Conservation (phyloP, 768 basidiomycete genomes). For the Boletus rubescentipes region DNA sequence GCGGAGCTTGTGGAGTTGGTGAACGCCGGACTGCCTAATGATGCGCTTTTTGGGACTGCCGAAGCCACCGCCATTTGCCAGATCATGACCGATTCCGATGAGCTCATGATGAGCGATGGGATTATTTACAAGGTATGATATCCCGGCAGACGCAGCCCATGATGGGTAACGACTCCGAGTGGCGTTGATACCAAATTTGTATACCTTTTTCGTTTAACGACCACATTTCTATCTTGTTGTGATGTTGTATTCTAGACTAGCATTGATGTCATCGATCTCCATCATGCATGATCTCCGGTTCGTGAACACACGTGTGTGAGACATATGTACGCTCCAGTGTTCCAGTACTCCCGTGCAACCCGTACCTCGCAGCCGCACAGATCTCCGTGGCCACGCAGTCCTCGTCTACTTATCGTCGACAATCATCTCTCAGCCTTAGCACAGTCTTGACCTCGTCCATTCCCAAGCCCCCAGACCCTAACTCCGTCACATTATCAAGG, state of each 20-base stretch:
- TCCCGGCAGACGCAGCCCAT: neutral
- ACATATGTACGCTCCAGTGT: neutral
- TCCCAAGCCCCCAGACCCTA: slow-evolving; percentile 61
- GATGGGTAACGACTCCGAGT: neutral
- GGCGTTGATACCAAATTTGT: neutral
- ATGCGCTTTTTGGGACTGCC: slow-evolving; percentile 70
- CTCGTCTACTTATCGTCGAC: slow-evolving; percentile 15
- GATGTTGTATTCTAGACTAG: neutral
- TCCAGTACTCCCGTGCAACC: neutral
- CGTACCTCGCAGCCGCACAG: too few species aligned
- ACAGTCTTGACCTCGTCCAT: slow-evolving; percentile 61
- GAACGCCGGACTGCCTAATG: slow-evolving; percentile 72
- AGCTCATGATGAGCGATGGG: slow-evolving; percentile 86
- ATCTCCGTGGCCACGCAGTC: neutral
- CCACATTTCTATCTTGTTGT: slow-evolving; percentile 1
- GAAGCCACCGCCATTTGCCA: slow-evolving; percentile 77
- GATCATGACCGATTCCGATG: slow-evolving; percentile 67
- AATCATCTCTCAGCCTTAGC: slow-evolving; percentile 47
- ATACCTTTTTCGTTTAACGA: neutral
- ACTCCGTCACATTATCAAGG: slow-evolving; percentile 42
- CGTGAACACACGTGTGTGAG: too few species aligned
- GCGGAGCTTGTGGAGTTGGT: slow-evolving; percentile 66
- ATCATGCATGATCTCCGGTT: neutral
- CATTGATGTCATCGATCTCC: neutral
- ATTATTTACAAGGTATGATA: slow-evolving; percentile 79